These are phyloP conservation scores for Xylaria sp. DNA, from an alignment of 2,329 filamentous ascomycete species.

Conservation along the genomic window DNA sequence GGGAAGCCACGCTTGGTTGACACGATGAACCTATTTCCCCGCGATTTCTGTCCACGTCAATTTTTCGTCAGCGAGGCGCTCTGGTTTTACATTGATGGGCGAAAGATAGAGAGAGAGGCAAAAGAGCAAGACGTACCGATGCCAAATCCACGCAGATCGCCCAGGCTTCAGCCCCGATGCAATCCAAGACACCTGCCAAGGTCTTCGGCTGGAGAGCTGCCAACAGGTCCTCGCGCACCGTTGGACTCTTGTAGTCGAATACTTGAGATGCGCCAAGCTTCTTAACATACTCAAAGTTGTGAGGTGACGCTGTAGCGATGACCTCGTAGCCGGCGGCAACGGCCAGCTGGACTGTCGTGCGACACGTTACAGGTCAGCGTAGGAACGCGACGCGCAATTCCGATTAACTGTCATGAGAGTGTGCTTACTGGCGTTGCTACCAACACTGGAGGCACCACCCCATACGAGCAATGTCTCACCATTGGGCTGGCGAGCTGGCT, in stretches of 20 bases:
- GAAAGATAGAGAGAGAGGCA: not conserved
- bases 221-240: not conserved
- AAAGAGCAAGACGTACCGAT: not conserved
- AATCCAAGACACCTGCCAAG: constrained; percentile 26
- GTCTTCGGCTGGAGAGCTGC: not conserved
- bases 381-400: not conserved
- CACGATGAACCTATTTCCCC: constrained; percentile 35
- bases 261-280: constrained; percentile 15
- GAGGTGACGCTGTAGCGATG: constrained; percentile 12
- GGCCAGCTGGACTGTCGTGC: constrained; percentile 17
- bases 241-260: constrained; percentile 15
- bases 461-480: constrained; percentile 31
- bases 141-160: constrained; percentile 37
- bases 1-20: constrained; percentile 38
- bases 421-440: constrained; percentile 18
- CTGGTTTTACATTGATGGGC: not conserved
- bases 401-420: not conserved
- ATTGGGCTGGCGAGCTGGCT: constrained; percentile 24
- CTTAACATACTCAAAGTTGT: constrained; percentile 19
- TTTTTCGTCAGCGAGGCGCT: not conserved
- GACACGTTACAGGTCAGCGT: not conserved
- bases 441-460: constrained; percentile 35
- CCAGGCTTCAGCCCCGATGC: constrained; percentile 31
- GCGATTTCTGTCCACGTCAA: constrained; percentile 30
- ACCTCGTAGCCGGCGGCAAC: constrained; percentile 20